These are phyloP conservation scores for Sarocladium oryzae DNA, from an alignment of 2,329 filamentous ascomycete genomes.

Conservation along the genomic window DNA sequence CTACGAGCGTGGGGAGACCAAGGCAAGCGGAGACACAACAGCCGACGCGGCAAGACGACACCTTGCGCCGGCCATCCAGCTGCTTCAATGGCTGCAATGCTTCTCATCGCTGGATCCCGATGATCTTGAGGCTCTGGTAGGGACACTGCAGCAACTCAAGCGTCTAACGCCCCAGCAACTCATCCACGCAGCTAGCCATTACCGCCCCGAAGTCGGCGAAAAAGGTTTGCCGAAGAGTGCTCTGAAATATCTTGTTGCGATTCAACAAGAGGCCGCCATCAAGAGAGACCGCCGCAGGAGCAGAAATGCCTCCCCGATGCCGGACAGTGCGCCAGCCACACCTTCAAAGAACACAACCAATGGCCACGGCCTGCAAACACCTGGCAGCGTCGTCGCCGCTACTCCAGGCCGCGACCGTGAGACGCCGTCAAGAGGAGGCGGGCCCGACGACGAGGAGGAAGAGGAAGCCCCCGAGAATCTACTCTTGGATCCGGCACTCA, in stretches of 20 bases:
- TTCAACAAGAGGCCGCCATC: constrained; percentile 67
- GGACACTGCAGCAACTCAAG: constrained; percentile 83
- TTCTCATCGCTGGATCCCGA: constrained; percentile 86
- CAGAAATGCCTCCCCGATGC: constrained; percentile 36
- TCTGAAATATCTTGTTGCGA: constrained; percentile 73
- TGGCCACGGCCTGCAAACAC: constrained; percentile 36
- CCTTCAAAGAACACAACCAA: constrained; percentile 35
- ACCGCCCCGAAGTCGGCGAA: constrained; percentile 90
- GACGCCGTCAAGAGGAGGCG: constrained; percentile 13
- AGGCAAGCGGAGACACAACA: constrained; percentile 76
- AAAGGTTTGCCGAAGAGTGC: constrained; percentile 84
- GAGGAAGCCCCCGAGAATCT: constrained; percentile 68
- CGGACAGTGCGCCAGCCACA: constrained; percentile 37
- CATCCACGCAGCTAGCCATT: constrained; percentile 86
- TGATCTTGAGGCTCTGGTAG: constrained; percentile 80
- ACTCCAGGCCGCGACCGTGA: constrained; percentile 26
- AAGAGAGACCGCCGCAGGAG: constrained; percentile 49
- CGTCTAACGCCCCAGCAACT: constrained; percentile 80
- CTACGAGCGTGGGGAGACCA: constrained; percentile 87
- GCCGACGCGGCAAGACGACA: constrained; percentile 79
- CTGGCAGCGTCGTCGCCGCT: constrained; percentile 33
- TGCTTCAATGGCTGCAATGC: constrained; percentile 95
- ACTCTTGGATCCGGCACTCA: constrained; percentile 80
- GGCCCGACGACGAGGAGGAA: constrained; percentile 47
- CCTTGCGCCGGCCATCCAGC: constrained; percentile 82